Evolutionary conservation across 805 yeast genomes (phyloP).

Genomic region (Saccharomycodes ludwigii): DNA sequence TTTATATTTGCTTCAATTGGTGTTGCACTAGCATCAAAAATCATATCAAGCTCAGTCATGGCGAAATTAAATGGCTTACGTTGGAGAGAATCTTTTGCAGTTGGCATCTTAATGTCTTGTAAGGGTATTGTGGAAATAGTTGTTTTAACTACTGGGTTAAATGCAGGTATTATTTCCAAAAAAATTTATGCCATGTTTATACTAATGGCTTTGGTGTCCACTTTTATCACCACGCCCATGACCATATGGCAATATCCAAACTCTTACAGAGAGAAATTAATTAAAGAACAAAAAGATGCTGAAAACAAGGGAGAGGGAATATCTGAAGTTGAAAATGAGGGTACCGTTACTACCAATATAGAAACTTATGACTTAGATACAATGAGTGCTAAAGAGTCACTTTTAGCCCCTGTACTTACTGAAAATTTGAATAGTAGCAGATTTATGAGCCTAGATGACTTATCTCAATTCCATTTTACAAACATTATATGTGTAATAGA

Average conservation of each 20-base stretch:
- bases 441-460: no score
- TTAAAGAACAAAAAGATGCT: constrained; percentile 20
- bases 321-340: no score
- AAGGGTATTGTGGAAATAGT: constrained; percentile 82
- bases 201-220: constrained; percentile 69
- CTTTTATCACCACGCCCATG: constrained; percentile 71
- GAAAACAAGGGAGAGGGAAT: no score
- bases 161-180: constrained; percentile 52
- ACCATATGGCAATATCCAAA: constrained; percentile 52
- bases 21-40: constrained; percentile 57
- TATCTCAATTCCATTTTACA: no score
- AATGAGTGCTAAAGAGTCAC: no score
- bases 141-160: constrained; percentile 61
- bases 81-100: constrained; percentile 66
- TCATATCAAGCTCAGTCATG: constrained; percentile 53
- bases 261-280: constrained; percentile 37
- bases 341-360: no score
- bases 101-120: constrained; percentile 77
- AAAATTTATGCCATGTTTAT: constrained; percentile 70
- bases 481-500: no score
- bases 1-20: constrained; percentile 55
- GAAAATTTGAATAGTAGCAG: no score
- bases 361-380: no score
- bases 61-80: constrained; percentile 49
- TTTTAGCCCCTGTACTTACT: no score